Evolutionary conservation across 1,284 basidiomycete genomes (phyloP), one percentile per base, ranked within the genome.

Genomic region (Ceratobasidium theobromae): DNA sequence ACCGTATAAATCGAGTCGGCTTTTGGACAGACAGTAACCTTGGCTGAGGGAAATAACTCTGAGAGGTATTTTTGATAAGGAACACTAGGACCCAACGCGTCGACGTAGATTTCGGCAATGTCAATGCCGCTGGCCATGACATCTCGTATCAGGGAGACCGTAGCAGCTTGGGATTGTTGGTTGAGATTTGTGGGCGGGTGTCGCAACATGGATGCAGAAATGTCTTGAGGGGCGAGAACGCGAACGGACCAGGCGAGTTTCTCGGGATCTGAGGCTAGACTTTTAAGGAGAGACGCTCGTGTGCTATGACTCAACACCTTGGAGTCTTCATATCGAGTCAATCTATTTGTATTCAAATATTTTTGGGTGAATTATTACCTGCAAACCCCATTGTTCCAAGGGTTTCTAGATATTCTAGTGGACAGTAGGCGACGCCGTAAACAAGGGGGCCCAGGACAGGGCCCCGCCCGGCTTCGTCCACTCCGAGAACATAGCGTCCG

Each of bases 1-100:
- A 99, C 95, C 72, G 95, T 97, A 82, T 88, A 99, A 71, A 94
- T 87, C 18, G 89, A 89, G 75, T 99, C 96, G 14, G 96, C 96
- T 78, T 99, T 98, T 28, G 86, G 86, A 18, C 89, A 86, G 12
- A 99, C 96, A 0, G 91, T 95, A 75, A 98, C 95, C 45, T 82
- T 79, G 70, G 96, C 89, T 1, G 85, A 86, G 0, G 92, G 91
- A 75, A 97, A 98, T 48, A 87, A 74, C 8, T 81, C 80, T 8
- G 89, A 87, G 3, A 98, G 83, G 71, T 89, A 88, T 18, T 84
- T 81, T 76, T 95, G 84, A 77, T 97, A 98, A 48, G 88, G 86
- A 25, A 86, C 86, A 0, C 93, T 91, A 23, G 88, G 89, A 35
- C 96, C 96, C 0, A 99, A 84, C 0, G 97, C 96, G 75, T 99